Conservation (phyloP, 768 basidiomycete species). For the Phaeotremella fagi region DNA sequence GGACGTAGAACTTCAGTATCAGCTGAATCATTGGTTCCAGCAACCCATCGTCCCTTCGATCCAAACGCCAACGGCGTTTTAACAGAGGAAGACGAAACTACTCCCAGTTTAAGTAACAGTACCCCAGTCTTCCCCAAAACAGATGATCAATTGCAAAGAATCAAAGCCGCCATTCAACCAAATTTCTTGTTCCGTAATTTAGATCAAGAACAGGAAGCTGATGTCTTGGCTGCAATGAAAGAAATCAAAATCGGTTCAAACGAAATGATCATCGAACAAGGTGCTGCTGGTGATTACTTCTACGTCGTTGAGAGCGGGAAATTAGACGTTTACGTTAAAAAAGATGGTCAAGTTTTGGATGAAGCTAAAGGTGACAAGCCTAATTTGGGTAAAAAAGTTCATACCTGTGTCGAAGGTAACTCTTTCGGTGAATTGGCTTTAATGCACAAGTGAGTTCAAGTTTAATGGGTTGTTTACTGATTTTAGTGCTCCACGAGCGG, state of each 20-base stretch:
- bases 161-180: constrained; percentile 76
- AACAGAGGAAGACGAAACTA: constrained; percentile 49
- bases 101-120: constrained; percentile 49
- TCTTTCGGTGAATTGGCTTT: constrained; percentile 95
- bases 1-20: constrained; percentile 90
- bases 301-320: constrained; percentile 91
- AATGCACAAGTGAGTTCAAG: constrained; percentile 70
- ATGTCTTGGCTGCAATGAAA: constrained; percentile 92
- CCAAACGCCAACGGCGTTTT: constrained; percentile 21
- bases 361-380: constrained; percentile 32
- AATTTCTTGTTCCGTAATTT: constrained; percentile 95
- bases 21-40: constrained; percentile 90
- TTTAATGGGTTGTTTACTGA: background rate
- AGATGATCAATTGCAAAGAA: constrained; percentile 75
- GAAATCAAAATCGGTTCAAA: constrained; percentile 67
- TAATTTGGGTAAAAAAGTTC: constrained; percentile 60
- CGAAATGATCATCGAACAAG: constrained; percentile 92
- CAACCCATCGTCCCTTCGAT: constrained; percentile 22
- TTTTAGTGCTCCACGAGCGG: constrained; percentile 73
- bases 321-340: constrained; percentile 66
- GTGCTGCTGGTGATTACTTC: constrained; percentile 94
- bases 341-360: constrained; percentile 33
- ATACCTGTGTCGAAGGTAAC: constrained; percentile 73
- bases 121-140: constrained; percentile 66
- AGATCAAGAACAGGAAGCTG: constrained; percentile 90